Evolutionary conservation across 169 alveolate genomes (phyloP).

Genomic region (Plasmodium gallinaceum): DNA sequence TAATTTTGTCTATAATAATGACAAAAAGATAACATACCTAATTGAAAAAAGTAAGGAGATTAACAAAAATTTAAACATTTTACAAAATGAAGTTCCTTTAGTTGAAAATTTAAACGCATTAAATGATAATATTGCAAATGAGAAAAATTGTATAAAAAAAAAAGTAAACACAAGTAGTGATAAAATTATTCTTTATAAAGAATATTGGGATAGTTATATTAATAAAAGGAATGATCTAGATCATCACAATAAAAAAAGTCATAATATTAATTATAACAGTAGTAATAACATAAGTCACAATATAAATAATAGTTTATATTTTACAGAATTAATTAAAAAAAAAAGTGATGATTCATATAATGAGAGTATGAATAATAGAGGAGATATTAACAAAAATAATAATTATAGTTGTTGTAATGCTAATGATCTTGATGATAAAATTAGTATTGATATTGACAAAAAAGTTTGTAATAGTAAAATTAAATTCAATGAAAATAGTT

Average conservation of each 20-base stretch:
- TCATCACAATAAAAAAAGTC: not conserved
- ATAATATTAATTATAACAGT: not conserved
- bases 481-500: too few relatives aligned
- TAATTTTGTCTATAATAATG: not conserved
- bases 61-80: not conserved
- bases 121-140: constrained; percentile 3
- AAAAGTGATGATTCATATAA: not conserved
- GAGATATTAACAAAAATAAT: not conserved
- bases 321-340: not conserved
- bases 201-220: not conserved
- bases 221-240: not conserved
- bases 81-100: not conserved
- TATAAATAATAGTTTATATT: not conserved
- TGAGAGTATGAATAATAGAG: constrained; percentile 1
- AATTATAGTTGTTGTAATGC: too few relatives aligned
- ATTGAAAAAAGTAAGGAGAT: not conserved
- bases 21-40: not conserved
- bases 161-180: not conserved
- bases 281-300: not conserved
- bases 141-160: not conserved
- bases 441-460: too few relatives aligned
- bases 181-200: not conserved
- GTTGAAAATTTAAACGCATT: not conserved
- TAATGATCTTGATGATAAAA: too few relatives aligned
- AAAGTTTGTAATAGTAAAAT: too few relatives aligned